A percentile compares a stretch with the other conserved stretches of the same genome.
Conservation (phyloP, 192 early-diverging fungal species). For the Backusella circina region DNA sequence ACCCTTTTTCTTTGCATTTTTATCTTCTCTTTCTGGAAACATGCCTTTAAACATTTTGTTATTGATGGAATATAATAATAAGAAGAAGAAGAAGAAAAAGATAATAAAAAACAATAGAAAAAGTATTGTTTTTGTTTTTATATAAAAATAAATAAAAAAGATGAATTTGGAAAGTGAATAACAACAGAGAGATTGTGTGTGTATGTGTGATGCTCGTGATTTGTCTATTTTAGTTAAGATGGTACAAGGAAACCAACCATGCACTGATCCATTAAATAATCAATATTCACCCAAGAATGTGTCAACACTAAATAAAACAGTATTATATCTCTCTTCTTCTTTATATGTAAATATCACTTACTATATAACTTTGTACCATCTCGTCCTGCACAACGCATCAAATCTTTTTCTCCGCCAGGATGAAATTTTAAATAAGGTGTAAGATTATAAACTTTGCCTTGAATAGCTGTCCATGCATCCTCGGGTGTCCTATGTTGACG, state of each 20-base stretch:
- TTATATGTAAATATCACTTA: background rate
- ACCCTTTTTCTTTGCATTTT: background rate
- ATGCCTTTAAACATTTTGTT: background rate
- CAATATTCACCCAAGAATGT: conserved; percentile 95
- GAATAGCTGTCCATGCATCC: conserved; percentile 88
- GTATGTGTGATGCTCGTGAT: background rate
- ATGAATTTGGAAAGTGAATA: background rate
- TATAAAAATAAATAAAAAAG: background rate
- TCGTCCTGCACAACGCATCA: conserved; percentile 51
- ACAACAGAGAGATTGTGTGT: background rate
- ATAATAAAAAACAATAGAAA: background rate
- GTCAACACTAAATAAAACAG: conserved; percentile 47
- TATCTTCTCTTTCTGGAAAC: background rate
- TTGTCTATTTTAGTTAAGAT: background rate
- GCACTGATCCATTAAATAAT: conserved; percentile 83
- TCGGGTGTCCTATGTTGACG: conserved; percentile 69
- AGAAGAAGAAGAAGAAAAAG: background rate
- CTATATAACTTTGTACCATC: background rate
- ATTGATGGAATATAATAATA: background rate
- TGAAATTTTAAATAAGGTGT: conserved; percentile 89
- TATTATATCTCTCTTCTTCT: background rate
- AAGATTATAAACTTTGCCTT: conserved; percentile 90
- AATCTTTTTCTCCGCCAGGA: conserved; percentile 80
- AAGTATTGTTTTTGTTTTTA: background rate
- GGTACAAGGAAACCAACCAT: conserved; percentile 59